phyloP scores from a whole-genome alignment of 1,139 yeast genomes.

The Cylindricascospora bacillispora region DNA sequence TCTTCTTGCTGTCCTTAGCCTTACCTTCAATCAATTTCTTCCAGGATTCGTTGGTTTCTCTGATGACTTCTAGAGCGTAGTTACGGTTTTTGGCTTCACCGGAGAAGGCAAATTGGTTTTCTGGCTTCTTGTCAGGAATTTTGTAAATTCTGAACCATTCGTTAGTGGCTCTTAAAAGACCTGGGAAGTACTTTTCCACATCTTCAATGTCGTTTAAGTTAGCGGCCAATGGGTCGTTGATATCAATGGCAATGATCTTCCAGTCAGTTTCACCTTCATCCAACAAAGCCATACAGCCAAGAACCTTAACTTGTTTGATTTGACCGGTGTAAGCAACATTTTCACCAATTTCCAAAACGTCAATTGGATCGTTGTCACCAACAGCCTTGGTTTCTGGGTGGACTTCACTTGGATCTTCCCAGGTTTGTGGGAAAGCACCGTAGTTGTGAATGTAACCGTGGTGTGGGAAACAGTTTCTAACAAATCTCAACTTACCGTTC shows the following conservation, averaged over 20 bases:
- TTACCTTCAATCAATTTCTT: conserved; percentile 41
- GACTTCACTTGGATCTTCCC: conserved; percentile 70
- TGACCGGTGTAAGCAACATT: conserved; percentile 60
- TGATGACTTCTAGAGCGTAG: conserved; percentile 59
- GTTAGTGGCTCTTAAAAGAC: conserved; percentile 66
- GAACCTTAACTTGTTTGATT: conserved; percentile 67
- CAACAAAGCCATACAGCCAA: conserved; percentile 76
- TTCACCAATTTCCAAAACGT: conserved; percentile 82
- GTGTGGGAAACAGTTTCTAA: conserved; percentile 89
- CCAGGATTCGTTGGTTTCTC: conserved; percentile 69
- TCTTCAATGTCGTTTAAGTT: conserved; percentile 66
- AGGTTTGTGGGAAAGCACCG: conserved; percentile 93
- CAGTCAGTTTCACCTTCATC: conserved; percentile 94
- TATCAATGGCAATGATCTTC: conserved; percentile 73
- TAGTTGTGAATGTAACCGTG: conserved; percentile 90
- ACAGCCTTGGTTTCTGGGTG: conserved; percentile 70
- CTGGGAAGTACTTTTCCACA: conserved; percentile 65
- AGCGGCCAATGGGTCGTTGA: conserved; percentile 62
- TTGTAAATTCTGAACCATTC: conserved; percentile 90
- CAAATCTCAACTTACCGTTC: conserved; percentile 77
- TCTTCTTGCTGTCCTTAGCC: conserved; percentile 34
- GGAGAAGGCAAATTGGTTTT: conserved; percentile 72
- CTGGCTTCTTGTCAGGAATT: conserved; percentile 84
- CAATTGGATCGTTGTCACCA: conserved; percentile 88
- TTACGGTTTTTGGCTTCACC: conserved; percentile 66